Evolutionary conservation across 768 basidiomycete genomes (phyloP).

Genomic region (Pleurotus tuber-regium): DNA sequence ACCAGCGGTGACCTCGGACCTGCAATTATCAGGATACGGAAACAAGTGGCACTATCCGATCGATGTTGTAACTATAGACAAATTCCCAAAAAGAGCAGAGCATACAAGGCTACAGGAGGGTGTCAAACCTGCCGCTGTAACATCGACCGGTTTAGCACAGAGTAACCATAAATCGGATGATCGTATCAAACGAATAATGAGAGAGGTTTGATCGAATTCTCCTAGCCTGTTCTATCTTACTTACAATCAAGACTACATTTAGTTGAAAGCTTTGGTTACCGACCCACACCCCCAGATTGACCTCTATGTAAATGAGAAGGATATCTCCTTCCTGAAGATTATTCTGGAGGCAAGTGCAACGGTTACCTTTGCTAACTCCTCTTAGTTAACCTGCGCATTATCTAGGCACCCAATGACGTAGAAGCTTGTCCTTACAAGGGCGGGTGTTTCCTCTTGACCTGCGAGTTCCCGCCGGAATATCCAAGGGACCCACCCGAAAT

Average conservation of each 20-base stretch:
- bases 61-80: slow-evolving; percentile 23
- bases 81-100: slow-evolving; percentile 21
- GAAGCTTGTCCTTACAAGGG: slow-evolving; percentile 23
- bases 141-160: background rate
- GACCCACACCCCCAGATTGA: slow-evolving; percentile 26
- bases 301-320: slow-evolving; percentile 22
- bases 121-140: slow-evolving; percentile 17
- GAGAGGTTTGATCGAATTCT: slow-evolving; percentile 18
- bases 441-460: slow-evolving; percentile 24
- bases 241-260: background rate
- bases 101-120: slow-evolving; percentile 19
- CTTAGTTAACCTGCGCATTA: background rate
- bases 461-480: slow-evolving; percentile 23
- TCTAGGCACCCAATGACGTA: slow-evolving; percentile 23
- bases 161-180: slow-evolving; percentile 14
- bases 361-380: background rate
- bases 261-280: slow-evolving; percentile 20
- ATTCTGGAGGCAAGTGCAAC: slow-evolving; percentile 20
- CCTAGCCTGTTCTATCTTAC: background rate
- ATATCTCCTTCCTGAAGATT: slow-evolving; percentile 27
- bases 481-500: slow-evolving; percentile 27
- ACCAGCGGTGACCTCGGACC: slow-evolving; percentile 3
- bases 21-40: slow-evolving; percentile 11
- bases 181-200: slow-evolving; percentile 24
- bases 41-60: slow-evolving; percentile 12